Evolutionary conservation across 2,329 filamentous ascomycete species (phyloP), one percentile per base, ranked within the genome.

Genomic region (Tothia fuscella): DNA sequence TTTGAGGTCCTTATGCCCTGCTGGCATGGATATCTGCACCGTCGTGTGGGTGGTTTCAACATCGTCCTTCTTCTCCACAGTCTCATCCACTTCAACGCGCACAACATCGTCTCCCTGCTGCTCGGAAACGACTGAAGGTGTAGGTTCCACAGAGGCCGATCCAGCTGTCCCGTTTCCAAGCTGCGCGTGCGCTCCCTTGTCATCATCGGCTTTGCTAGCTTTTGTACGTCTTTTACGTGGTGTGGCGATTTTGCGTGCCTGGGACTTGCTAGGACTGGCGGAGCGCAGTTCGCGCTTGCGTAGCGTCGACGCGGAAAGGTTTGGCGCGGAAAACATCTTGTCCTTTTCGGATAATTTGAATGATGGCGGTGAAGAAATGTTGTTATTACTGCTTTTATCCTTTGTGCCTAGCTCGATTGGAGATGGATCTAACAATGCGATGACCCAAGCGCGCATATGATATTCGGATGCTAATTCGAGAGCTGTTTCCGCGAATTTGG

Each of bases 391-490:
- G 49, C 78, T 72, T 42, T 84, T 74, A 49, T 80, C 80, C 49
- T 76, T 76, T 20, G 74, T 68, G 41, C 70, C 72, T 55, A 74
- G 74, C 35, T 68, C 68, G 46, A 96, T 93, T 21, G 87, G 80
- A 48, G 80, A 68, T n/a, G 86, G 78, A 57, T 96, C 89, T 38
- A 98, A 73, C 14, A 98, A 72, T n/a, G 91, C 91, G 43, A 77
- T 77, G 51, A 98, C 85, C 91, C 91, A 98, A 33, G 81, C 71
- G 37, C 72, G 64, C 60, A 96, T 87, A 43, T 76, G 72, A 60
- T 96, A 98, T 61, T 96, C 88, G 34, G 83, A 78, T 39, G 89
- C 84, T 10, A 98, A 72, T 44, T 74, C 66, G 33, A 98, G 72
- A 26, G 91, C 91, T 76, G 76, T 47, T 36, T 40, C n/a, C 20